These are phyloP conservation scores for Penicillium digitatum DNA, from an alignment of 2,329 filamentous ascomycete genomes.

Conservation along the genomic window DNA sequence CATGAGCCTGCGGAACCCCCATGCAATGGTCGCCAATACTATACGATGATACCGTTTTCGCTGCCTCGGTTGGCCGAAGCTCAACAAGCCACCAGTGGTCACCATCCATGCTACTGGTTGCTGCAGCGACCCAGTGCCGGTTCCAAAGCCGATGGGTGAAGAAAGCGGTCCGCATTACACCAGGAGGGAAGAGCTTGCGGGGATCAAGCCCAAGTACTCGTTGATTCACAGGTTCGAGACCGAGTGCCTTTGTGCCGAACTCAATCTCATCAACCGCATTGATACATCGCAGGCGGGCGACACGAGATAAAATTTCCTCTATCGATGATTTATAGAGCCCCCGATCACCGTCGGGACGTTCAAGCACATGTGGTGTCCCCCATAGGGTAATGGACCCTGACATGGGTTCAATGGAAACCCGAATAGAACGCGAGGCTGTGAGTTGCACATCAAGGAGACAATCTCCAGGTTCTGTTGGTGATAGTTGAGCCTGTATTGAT, in stretches of 20 bases:
- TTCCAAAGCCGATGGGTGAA: conserved; percentile 53
- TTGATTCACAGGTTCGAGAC: conserved; percentile 38
- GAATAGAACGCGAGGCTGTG: conserved; percentile 58
- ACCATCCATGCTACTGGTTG: conserved; percentile 66
- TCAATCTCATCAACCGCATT: conserved; percentile 42
- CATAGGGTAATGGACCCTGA: conserved; percentile 72
- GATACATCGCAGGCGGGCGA: conserved; percentile 38
- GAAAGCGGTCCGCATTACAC: conserved; percentile 62
- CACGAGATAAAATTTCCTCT: conserved; percentile 40
- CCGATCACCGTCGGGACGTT: conserved; percentile 60
- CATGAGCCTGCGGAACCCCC: conserved; percentile 26
- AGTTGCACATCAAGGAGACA: conserved; percentile 68
- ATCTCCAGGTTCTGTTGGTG: conserved; percentile 59
- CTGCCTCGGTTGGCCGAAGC: conserved; percentile 21
- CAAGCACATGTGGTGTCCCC: conserved; percentile 57
- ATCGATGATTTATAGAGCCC: conserved; percentile 51
- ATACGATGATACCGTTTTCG: conserved; percentile 6
- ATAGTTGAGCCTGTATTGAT: conserved; percentile 55
- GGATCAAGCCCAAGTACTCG: conserved; percentile 44
- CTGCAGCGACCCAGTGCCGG: conserved; percentile 68
- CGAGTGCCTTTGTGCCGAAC: conserved; percentile 33
- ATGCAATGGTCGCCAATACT: conserved; percentile 13
- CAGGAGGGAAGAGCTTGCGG: conserved; percentile 59
- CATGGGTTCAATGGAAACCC: conserved; percentile 68
- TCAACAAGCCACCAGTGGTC: conserved; percentile 73